Evolutionary conservation across 1,139 yeast genomes (phyloP), one percentile per base, ranked within the genome.

Genomic region (Blastobotrys apis): DNA sequence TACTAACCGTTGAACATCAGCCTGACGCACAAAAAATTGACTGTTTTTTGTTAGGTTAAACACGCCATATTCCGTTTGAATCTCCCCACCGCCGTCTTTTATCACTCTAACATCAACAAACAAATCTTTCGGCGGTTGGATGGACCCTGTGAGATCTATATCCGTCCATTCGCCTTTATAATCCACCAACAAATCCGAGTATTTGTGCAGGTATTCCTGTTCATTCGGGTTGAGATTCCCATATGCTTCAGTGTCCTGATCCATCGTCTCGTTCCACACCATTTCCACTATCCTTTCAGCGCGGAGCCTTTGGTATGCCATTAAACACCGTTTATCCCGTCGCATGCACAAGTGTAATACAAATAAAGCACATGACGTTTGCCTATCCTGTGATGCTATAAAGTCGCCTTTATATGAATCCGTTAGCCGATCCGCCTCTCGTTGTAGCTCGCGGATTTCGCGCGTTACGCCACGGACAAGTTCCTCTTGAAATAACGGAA

Each of bases 61-160:
- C 5, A 88, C 95, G 25, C 98, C 98, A 56, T 92, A 92, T 62
- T 92, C 98, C 0, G 98, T 92, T 60, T 90, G 97, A 33, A 92
- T 88, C 60, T 92, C 97, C 1, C 98, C 98, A 2, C 44, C 47
- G 0, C 96, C 97, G 58, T 92, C 95, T 57, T 84, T 84, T 45
- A 92, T 66, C 8, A 92, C 97, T 44, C 98, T 70, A 3, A 92
- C 97, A 59, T 92, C 98, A 10, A 92, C 84, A 57, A 90, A 92
- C 33, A 92, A 84, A 55, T 87, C 94, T 23, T 77, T 77, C 1
- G 98, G 98, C 0, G 98, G 98, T 33, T 78, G 86, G 54, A 92
- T 64, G 25, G 86, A 80, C 0, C 97, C 97, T 22, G 92, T 78
- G 32, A 92, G 68, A 58, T 92, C 98, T n/a, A 92, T 68, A 53